These are phyloP conservation scores for Tillandsia fasciculata DNA, from an alignment of 176 grass and related monocot genomes.

Conservation along the genomic window DNA sequence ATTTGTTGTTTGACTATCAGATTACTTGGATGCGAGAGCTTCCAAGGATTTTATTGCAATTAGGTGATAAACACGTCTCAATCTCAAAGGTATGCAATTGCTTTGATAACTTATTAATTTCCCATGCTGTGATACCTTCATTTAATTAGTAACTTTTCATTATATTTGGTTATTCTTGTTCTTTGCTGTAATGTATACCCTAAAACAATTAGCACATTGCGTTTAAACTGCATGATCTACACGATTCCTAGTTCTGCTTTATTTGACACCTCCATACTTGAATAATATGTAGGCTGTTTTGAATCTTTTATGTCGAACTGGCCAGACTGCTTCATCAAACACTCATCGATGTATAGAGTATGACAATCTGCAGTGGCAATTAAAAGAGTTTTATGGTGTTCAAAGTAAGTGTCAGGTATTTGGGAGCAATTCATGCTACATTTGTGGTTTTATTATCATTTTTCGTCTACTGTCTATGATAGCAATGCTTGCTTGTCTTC, in stretches of 20 bases:
- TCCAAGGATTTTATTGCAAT: conserved; percentile 3
- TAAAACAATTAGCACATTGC: not conserved
- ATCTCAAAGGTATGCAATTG: conserved; percentile 1
- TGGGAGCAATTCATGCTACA: not conserved
- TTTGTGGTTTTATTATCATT: not conserved
- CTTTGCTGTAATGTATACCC: not conserved
- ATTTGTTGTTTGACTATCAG: not conserved
- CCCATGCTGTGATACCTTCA: not conserved
- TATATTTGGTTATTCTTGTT: not conserved
- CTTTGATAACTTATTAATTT: not conserved
- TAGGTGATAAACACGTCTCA: conserved; percentile 2
- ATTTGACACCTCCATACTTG: not conserved
- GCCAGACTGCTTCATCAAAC: conserved; percentile 35
- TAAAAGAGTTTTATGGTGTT: conserved; percentile 57
- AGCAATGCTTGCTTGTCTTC: not conserved
- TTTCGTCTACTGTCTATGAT: conserved; percentile 4
- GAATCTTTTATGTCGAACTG: conserved; percentile 58
- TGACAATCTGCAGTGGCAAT: conserved; percentile 31
- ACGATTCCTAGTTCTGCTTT: not conserved
- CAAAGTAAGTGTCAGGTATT: conserved; percentile 42
- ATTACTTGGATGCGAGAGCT: conserved; percentile 3
- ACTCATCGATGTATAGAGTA: conserved; percentile 24
- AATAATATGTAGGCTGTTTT: conserved; percentile 46
- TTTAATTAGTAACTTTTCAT: not conserved
- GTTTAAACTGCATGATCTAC: too few relatives aligned